Conservation (phyloP, 352 stramenopile species). For the Pythium volutum region DNA sequence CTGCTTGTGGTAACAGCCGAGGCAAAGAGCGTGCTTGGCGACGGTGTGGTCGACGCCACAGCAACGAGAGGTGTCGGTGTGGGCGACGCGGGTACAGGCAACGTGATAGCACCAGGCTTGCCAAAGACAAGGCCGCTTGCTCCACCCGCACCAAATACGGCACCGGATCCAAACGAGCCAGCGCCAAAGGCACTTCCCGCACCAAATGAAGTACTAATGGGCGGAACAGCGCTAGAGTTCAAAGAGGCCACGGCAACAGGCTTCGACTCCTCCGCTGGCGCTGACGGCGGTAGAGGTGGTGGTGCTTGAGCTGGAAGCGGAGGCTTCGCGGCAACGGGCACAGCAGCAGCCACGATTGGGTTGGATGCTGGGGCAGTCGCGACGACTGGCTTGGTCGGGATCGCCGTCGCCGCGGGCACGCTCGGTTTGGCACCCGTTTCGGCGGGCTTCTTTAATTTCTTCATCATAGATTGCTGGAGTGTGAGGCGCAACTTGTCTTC, state of each 20-base stretch:
- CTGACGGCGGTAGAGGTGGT: not conserved
- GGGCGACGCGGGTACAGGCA: constrained; percentile 58
- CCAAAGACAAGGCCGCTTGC: constrained; percentile 68
- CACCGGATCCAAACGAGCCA: constrained; percentile 28
- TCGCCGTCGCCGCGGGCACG: not conserved
- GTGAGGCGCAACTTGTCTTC: constrained; percentile 68
- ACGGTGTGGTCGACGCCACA: not conserved
- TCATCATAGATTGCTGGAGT: constrained; percentile 68
- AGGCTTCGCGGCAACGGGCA: constrained; percentile 6
- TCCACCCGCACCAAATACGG: constrained; percentile 9
- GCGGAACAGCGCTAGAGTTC: constrained; percentile 8
- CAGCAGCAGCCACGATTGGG: not conserved
- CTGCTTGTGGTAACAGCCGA: not conserved
- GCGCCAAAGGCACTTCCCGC: constrained; percentile 17
- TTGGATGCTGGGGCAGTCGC: constrained; percentile 2
- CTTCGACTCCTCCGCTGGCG: not conserved
- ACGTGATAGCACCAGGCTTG: constrained; percentile 58
- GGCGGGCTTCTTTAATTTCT: constrained; percentile 34
- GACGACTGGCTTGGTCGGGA: not conserved
- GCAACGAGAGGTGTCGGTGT: constrained; percentile 24
- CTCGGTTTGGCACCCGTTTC: not conserved
- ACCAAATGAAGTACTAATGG: constrained; percentile 36
- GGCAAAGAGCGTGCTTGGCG: not conserved
- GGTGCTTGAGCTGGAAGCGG: constrained; percentile 9
- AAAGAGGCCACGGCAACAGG: not conserved